phyloP scores from a whole-genome alignment of 345 rosid species.

The Dimocarpus longan region DNA sequence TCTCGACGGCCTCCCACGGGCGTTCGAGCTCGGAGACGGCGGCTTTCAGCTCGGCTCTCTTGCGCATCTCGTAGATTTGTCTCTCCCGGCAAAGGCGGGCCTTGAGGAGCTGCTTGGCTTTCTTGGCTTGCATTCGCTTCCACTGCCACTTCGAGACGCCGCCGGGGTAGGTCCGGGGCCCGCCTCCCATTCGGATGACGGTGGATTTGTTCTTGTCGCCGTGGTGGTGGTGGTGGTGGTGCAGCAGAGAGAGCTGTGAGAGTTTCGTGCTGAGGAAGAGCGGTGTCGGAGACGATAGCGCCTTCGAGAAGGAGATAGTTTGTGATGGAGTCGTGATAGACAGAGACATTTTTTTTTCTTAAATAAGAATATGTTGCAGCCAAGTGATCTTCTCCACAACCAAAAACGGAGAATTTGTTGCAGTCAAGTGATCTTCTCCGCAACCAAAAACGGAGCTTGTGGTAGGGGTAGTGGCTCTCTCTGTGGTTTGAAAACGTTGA shows the following conservation, averaged over 20 bases:
- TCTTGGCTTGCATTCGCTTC: slow-evolving; percentile 92
- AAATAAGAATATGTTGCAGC: background rate
- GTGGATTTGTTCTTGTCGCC: slow-evolving; percentile 21
- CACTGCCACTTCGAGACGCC: slow-evolving; percentile 94
- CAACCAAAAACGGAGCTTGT: background rate
- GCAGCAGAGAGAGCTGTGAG: slow-evolving; percentile 33
- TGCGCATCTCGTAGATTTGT: slow-evolving; percentile 90
- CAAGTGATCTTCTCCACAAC: background rate
- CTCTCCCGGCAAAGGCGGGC: slow-evolving; percentile 78
- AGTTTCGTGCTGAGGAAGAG: slow-evolving; percentile 36
- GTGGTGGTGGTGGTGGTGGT: slow-evolving; percentile 16
- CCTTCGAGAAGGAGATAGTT: slow-evolving; percentile 45
- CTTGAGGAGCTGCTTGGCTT: slow-evolving; percentile 81
- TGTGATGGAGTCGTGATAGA: slow-evolving; percentile 20
- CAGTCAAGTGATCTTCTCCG: background rate
- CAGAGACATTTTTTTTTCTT: slow-evolving; percentile 22
- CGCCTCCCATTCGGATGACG: slow-evolving; percentile 84
- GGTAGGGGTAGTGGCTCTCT: background rate
- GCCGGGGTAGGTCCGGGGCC: slow-evolving; percentile 83
- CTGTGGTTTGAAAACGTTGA: background rate
- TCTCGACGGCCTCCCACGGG: slow-evolving; percentile 81
- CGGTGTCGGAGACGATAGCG: slow-evolving; percentile 32
- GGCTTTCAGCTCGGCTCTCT: slow-evolving; percentile 85
- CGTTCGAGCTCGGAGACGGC: slow-evolving; percentile 87
- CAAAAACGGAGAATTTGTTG: background rate